Evolutionary conservation across 1,284 basidiomycete species (phyloP).

Genomic region (Puccinia brachypodii): DNA sequence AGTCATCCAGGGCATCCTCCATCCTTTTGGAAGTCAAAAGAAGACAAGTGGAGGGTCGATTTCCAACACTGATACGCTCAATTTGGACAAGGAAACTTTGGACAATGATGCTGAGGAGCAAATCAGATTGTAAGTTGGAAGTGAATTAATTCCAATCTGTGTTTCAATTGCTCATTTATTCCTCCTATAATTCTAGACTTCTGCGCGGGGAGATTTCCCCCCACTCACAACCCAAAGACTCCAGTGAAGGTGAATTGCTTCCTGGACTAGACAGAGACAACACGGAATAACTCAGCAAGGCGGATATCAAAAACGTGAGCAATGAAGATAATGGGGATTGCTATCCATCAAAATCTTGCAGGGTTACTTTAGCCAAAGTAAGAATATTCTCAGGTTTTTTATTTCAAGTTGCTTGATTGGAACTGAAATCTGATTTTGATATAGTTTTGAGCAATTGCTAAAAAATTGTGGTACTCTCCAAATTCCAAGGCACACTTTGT

Average conservation of each 20-base stretch:
- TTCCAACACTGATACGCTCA: no score
- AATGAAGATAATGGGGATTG: not conserved
- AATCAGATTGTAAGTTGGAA: no score
- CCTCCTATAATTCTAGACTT: not conserved
- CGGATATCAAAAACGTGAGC: not conserved
- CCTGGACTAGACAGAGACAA: not conserved
- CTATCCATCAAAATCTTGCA: not conserved
- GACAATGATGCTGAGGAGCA: no score
- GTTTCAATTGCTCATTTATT: not conserved
- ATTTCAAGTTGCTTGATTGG: not conserved
- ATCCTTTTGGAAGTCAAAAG: not conserved
- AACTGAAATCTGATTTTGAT: not conserved
- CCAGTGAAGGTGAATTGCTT: not conserved
- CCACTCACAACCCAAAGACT: not conserved
- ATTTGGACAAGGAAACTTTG: no score
- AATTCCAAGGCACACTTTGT: no score
- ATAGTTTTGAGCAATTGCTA: not conserved
- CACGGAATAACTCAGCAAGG: no score
- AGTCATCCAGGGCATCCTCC: not conserved
- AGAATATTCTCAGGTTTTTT: not conserved
- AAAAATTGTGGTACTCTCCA: not conserved
- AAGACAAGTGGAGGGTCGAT: not conserved
- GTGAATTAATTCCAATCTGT: not conserved
- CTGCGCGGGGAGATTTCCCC: not conserved
- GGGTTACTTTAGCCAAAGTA: not conserved